Base-by-base conservation (phyloP, 1,284 basidiomycete species). In the Heterobasidion occidentale region DNA sequence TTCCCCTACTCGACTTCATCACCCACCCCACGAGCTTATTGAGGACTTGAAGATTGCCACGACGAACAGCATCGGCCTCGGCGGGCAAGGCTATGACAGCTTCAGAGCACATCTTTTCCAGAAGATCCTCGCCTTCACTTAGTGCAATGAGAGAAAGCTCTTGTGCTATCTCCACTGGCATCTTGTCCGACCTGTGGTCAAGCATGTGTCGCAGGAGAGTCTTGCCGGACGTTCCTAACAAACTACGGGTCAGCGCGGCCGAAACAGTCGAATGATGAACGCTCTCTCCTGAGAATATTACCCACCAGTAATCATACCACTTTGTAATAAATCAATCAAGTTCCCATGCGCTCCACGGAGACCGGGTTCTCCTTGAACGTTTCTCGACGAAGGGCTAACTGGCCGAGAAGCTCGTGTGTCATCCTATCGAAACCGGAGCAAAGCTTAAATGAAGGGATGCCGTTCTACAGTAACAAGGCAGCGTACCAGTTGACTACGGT, bases 21-120 rank as follows among this genome's bases (percentile, higher is more conserved):
- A 96, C 90, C 67, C 83, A 79, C 0, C 96, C 96, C 7, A 98
- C 80, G 36, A 99, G 78, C 59, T 90, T 87, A 74, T 93, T 93
- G 46, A 98, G 67, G 1, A 95, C 94, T 60, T 90, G 93, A 35
- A 74, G 70, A 58, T 92, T 89, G 0, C 96, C 94, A 44, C 77
- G 74, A 15, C 80, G 78, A 19, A 92, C 80, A 19, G 84, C 85
- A 7, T 78, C 78, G 0, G 81, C 85, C 65, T 95, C 92, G 49
- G 78, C 73, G 0, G 92, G 90, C 51, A 93, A 72, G 7, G 77
- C 80, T 7, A 70, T 67, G 17, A 97, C 84, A 0, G 86, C 89
- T 7, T 80, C 71, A 52, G 69, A 62, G 65, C 92, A 93, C 56
- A 89, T 70, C 1, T 63, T 64, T 44, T 74, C 70, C 44, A 92